Evolutionary conservation across 1,139 yeast species (phyloP).

Genomic region (Saccharomyces hybrid): DNA sequence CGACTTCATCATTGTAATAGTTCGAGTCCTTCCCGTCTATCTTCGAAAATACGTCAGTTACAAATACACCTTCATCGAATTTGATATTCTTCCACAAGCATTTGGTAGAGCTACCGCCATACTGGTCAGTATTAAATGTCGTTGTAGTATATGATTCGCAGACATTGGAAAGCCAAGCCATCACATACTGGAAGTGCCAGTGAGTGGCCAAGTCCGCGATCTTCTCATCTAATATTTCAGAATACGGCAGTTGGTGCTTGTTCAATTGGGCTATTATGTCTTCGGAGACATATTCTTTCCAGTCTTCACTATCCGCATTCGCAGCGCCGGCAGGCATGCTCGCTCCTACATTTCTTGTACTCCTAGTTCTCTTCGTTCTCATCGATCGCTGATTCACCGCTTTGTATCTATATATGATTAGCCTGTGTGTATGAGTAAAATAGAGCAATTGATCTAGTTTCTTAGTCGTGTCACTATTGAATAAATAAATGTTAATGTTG

Average conservation of each 20-base stretch:
- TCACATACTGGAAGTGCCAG: constrained; percentile 30
- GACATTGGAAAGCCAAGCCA: constrained; percentile 31
- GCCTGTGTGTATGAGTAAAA: neutral
- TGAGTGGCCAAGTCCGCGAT: constrained; percentile 11
- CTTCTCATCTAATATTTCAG: constrained; percentile 7
- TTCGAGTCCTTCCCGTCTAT: constrained; percentile 1
- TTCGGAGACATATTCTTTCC: constrained; percentile 23
- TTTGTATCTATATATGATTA: neutral
- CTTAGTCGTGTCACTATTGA: neutral
- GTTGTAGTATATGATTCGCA: constrained; percentile 25
- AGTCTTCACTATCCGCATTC: constrained; percentile 5
- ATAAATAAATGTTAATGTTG: neutral
- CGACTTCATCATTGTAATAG: constrained; percentile 6
- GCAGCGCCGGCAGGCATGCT: neutral
- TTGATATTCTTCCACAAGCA: constrained; percentile 25
- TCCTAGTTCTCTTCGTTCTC: neutral
- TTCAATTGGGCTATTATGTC: constrained; percentile 18
- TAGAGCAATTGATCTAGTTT: neutral
- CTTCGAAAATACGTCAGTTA: constrained; percentile 15
- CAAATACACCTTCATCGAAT: constrained; percentile 26
- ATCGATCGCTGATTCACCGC: neutral
- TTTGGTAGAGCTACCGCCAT: constrained; percentile 12
- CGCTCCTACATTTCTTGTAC: neutral
- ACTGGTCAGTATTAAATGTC: constrained; percentile 5
- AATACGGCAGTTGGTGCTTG: constrained; percentile 13